These are phyloP conservation scores for Platismatia glauca DNA, from an alignment of 495 filamentous ascomycete species.

Conservation along the genomic window DNA sequence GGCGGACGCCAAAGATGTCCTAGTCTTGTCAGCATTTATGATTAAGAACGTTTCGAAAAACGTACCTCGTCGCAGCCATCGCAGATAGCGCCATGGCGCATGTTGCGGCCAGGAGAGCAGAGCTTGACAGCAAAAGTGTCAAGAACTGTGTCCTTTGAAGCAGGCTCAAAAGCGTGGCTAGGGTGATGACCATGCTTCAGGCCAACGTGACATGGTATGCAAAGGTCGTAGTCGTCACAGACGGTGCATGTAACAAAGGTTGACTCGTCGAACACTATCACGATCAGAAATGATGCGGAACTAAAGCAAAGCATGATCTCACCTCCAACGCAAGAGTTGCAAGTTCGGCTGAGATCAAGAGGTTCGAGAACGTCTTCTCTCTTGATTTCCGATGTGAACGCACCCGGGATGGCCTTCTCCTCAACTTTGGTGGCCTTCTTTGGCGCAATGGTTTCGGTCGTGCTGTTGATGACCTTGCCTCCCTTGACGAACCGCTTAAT, in stretches of 20 bases:
- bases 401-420: slow-evolving; percentile 33
- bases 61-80: slow-evolving; percentile 83
- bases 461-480: slow-evolving; percentile 74
- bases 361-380: slow-evolving; percentile 23
- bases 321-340: slow-evolving; percentile 85
- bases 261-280: slow-evolving; percentile 57
- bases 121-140: slow-evolving; percentile 49
- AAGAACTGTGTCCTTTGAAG: slow-evolving; percentile 46
- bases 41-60: neutral
- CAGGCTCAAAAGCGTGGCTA: slow-evolving; percentile 67
- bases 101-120: slow-evolving; percentile 72
- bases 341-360: slow-evolving; percentile 54
- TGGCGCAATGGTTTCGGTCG: slow-evolving; percentile 66
- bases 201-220: slow-evolving; percentile 64
- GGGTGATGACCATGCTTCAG: slow-evolving; percentile 89
- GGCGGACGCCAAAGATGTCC: slow-evolving; percentile 78
- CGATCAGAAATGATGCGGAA: slow-evolving; percentile 16
- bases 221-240: slow-evolving; percentile 90
- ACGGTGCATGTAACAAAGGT: slow-evolving; percentile 76
- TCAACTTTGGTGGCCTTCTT: slow-evolving; percentile 34
- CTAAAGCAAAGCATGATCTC: slow-evolving; percentile 25
- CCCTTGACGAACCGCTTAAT: slow-evolving; percentile 78
- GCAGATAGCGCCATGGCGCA: slow-evolving; percentile 78
- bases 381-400: slow-evolving; percentile 33
- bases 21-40: slow-evolving; percentile 29